Evolutionary conservation across 1,284 basidiomycete genomes (phyloP).

Genomic region (Ceratobasidium sp.): DNA sequence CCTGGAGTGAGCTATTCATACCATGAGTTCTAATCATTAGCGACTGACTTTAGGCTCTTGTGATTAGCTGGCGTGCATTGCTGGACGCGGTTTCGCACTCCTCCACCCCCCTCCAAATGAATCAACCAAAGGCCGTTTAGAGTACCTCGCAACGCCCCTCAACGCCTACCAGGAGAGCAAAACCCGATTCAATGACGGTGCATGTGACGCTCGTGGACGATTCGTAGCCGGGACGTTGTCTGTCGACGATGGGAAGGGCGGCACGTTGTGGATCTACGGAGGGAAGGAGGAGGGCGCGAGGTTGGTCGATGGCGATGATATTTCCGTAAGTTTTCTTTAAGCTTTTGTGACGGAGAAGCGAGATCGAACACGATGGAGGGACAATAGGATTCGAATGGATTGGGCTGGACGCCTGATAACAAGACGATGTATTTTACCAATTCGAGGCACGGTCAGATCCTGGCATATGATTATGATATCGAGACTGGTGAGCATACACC

Average conservation of each 20-base stretch:
- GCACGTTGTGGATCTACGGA: conserved; percentile 72
- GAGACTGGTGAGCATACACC: conserved; percentile 59
- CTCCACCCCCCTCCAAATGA: conserved; percentile 55
- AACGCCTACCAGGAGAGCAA: conserved; percentile 59
- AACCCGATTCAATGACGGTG: conserved; percentile 78
- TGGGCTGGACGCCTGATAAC: conserved; percentile 74
- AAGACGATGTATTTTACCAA: conserved; percentile 78
- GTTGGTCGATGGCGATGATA: conserved; percentile 73
- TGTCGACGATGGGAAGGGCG: conserved; percentile 62
- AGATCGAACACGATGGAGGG: background rate
- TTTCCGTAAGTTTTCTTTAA: conserved; percentile 64
- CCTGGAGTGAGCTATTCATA: conserved; percentile 65
- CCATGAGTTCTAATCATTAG: too few relatives aligned
- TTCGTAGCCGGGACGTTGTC: conserved; percentile 75
- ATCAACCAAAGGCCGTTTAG: conserved; percentile 56
- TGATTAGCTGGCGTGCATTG: conserved; percentile 68
- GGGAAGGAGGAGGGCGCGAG: conserved; percentile 62
- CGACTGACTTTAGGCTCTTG: too few relatives aligned
- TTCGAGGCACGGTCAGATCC: conserved; percentile 70
- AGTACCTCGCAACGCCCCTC: conserved; percentile 67
- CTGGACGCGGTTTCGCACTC: conserved; percentile 67
- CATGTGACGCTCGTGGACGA: conserved; percentile 69
- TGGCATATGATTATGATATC: conserved; percentile 72
- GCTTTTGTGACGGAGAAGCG: conserved; percentile 4
- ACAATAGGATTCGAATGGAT: conserved; percentile 72